phyloP scores from a whole-genome alignment of 1,284 basidiomycete genomes.

The Phlebopus sp. region DNA sequence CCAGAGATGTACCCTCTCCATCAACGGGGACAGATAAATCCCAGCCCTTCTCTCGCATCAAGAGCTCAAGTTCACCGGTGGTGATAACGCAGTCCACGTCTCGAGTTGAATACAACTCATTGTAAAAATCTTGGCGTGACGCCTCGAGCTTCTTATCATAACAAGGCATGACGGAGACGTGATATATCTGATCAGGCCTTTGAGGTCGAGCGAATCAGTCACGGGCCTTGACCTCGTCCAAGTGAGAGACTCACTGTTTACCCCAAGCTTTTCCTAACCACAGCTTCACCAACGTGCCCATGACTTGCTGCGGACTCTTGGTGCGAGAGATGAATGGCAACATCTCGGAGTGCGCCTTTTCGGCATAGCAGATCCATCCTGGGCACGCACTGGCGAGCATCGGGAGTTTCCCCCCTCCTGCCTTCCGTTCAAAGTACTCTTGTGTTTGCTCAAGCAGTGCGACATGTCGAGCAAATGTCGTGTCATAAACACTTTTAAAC shows the following conservation, averaged over 20 bases:
- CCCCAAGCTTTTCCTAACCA: conserved; percentile 70
- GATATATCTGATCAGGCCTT: conserved; percentile 86
- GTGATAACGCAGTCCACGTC: conserved; percentile 99
- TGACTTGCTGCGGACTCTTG: conserved; percentile 92
- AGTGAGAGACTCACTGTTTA: conserved; percentile 52
- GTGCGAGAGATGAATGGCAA: conserved; percentile 86
- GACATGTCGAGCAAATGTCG: conserved; percentile 90
- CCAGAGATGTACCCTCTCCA: conserved; percentile 37
- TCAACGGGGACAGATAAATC: conserved; percentile 62
- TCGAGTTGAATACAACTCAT: conserved; percentile 72
- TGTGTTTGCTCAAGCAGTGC: conserved; percentile 77
- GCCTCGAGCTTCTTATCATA: conserved; percentile 99
- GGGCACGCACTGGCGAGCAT: conserved; percentile 97
- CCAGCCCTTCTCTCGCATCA: conserved; percentile 83
- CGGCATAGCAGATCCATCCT: conserved; percentile 99
- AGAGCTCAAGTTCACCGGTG: conserved; percentile 88
- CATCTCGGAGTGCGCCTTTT: conserved; percentile 95
- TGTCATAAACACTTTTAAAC: conserved; percentile 84
- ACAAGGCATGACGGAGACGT: conserved; percentile 98
- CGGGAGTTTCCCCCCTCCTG: conserved; percentile 53
- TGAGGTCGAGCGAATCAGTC: conserved; percentile 13
- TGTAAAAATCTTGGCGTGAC: conserved; percentile 87
- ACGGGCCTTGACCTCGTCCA: conserved; percentile 2
- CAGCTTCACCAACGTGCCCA: conserved; percentile 90
- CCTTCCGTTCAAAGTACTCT: conserved; percentile 79